Conservation (phyloP, 345 rosid genomes). For the Pelargonium nanum region DNA sequence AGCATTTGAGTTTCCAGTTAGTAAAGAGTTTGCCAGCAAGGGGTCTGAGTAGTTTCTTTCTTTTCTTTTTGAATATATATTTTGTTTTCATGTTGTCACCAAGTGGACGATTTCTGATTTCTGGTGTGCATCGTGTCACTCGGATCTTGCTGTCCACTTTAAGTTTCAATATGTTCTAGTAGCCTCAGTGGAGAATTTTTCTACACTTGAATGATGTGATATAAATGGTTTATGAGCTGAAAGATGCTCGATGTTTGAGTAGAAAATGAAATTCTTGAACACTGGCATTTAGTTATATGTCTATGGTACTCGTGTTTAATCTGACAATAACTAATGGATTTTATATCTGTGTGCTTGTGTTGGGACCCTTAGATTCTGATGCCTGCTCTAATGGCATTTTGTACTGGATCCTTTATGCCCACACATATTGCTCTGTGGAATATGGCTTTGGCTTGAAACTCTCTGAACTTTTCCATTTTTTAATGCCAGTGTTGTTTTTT, state of each 20-base stretch:
- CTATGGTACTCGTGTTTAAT: too few species aligned
- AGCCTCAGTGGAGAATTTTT: slow-evolving; percentile 26
- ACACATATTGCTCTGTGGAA: slow-evolving; percentile 44
- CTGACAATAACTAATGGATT: too few species aligned
- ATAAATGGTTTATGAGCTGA: slow-evolving; percentile 18
- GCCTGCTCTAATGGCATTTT: slow-evolving; percentile 32
- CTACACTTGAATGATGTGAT: slow-evolving; percentile 18
- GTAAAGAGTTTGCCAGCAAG: background rate
- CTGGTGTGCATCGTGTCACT: background rate
- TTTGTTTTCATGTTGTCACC: background rate
- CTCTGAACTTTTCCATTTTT: slow-evolving; percentile 15
- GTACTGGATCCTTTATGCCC: slow-evolving; percentile 29
- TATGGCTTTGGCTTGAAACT: slow-evolving; percentile 16
- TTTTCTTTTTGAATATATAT: too few species aligned
- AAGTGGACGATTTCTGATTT: background rate
- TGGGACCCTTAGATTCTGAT: slow-evolving; percentile 43
- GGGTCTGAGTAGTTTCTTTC: background rate
- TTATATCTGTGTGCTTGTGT: slow-evolving; percentile 13
- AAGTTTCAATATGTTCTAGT: slow-evolving; percentile 2
- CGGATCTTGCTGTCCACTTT: background rate
- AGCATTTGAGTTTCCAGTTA: background rate
- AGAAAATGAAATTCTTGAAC: slow-evolving; percentile 7
- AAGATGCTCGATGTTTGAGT: slow-evolving; percentile 31
- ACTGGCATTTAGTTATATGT: slow-evolving; percentile 14
- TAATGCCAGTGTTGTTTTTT: slow-evolving; percentile 40